Evolutionary conservation across 495 filamentous ascomycete genomes (phyloP), one percentile per base, ranked within the genome.

Genomic region (Neurospora sp.): DNA sequence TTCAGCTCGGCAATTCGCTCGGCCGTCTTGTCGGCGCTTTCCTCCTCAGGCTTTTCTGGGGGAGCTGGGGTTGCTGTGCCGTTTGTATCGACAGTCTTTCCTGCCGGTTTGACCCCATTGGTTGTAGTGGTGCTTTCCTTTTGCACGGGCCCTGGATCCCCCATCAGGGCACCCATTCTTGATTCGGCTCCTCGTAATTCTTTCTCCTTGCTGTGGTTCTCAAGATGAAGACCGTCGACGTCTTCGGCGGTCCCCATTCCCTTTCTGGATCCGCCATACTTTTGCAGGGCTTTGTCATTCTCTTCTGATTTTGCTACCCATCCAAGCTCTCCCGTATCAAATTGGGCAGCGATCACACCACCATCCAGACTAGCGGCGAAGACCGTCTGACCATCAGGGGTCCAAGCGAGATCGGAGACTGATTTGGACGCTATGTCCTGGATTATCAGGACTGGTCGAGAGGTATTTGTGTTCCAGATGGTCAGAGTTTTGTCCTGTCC

Each of bases 141-240:
- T 70, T 84, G 83, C 0, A 80, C 76, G 5, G 84, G 81, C 3
- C 82, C 79, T 31, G 83, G 86, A 81, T 97, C 96, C 41, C 96
- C 96, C 96, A 99, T 99, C 70, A 99, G 81, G 27, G 94, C 94
- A 16, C 96, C 96, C 96, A 99, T 99, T 74, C 95, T 87, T 9
- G 93, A 95, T 82, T 98, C 92, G 0, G 94, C 94, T 20, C 90
- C 94, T 74, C 91, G 92, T 74, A 94, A 82, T 80, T 99, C 96
- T 1, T 90, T 95, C 42, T 90, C 93, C 77, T 95, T 97, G 81
- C 94, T 97, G 76, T 90, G 91, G 76, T 97, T 94, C 79, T 99
- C 96, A 0, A 99, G 85, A 14, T 91, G 85, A 68, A 98, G 83
- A 3, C 92, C 93, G 75, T 97, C 93, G 0, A 94, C 90, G 45